Conservation (phyloP, 2,329 filamentous ascomycete genomes). For the Ilyonectria destructans region DNA sequence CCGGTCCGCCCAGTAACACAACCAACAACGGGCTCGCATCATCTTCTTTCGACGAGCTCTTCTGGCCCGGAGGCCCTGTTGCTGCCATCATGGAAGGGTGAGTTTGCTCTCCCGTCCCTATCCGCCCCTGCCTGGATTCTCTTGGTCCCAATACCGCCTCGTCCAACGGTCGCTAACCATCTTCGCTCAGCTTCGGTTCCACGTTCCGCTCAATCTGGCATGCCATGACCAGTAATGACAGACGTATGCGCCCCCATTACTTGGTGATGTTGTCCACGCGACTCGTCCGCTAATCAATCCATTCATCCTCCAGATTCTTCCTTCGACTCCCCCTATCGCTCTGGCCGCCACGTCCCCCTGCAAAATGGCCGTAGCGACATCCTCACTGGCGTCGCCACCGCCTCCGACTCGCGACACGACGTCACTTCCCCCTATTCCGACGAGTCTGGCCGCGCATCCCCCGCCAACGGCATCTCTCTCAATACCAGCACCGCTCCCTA, state of each 20-base stretch:
- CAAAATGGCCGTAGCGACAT: slow-evolving; percentile 86
- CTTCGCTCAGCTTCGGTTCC: slow-evolving; percentile 71
- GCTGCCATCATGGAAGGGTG: slow-evolving; percentile 52
- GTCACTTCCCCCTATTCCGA: slow-evolving; percentile 85
- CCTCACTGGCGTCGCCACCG: slow-evolving; percentile 90
- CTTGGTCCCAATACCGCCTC: not conserved
- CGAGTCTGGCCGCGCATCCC: slow-evolving; percentile 73
- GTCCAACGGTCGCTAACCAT: slow-evolving; percentile 39
- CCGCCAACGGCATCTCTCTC: slow-evolving; percentile 57
- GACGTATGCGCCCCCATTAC: slow-evolving; percentile 66
- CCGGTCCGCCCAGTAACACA: slow-evolving; percentile 29
- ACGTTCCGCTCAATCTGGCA: slow-evolving; percentile 96
- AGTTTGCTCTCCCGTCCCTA: slow-evolving; percentile 33
- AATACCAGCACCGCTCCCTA: slow-evolving; percentile 61
- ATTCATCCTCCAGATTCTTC: slow-evolving; percentile 80
- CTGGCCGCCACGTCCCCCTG: slow-evolving; percentile 90
- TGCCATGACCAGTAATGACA: slow-evolving; percentile 82
- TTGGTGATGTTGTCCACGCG: slow-evolving; percentile 17
- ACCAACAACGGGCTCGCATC: slow-evolving; percentile 30
- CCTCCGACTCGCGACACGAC: slow-evolving; percentile 89
- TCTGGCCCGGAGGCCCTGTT: slow-evolving; percentile 41
- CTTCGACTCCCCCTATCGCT: slow-evolving; percentile 93
- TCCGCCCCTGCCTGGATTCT: not conserved
- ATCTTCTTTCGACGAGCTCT: slow-evolving; percentile 25
- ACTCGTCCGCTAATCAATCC: slow-evolving; percentile 39